Conservation (phyloP, 352 stramenopile genomes). For the Pythium apleroticum region DNA sequence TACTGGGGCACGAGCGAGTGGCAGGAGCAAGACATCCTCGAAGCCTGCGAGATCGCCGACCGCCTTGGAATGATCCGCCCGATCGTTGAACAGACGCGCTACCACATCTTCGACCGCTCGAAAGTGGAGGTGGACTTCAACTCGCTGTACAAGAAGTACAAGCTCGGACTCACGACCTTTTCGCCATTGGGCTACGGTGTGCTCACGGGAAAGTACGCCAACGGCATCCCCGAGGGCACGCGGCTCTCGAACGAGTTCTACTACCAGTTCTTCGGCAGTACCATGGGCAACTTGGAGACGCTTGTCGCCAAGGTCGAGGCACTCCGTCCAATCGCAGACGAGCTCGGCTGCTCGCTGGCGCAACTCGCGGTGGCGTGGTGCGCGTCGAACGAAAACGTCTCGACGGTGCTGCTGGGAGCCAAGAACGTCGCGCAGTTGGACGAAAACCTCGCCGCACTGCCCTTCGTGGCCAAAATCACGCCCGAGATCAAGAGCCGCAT, state of each 20-base stretch:
- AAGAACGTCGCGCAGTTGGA: constrained; percentile 2
- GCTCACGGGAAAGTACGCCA: constrained; percentile 3
- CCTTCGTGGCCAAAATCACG: constrained; percentile 1
- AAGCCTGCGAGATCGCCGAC: background rate
- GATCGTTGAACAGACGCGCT: background rate
- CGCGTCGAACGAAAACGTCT: background rate
- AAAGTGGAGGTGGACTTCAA: background rate
- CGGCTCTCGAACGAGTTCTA: constrained; percentile 2
- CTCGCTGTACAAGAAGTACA: constrained; percentile 3
- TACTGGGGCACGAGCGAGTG: background rate
- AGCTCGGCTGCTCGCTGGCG: background rate
- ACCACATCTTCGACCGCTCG: background rate
- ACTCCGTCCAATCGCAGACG: background rate
- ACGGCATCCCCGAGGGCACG: background rate
- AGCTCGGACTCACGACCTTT: background rate
- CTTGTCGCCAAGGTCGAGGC: background rate
- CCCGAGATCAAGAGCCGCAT: background rate
- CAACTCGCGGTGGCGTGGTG: background rate
- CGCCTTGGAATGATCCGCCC: background rate
- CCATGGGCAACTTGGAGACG: background rate
- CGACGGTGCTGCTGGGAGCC: background rate
- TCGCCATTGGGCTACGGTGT: background rate
- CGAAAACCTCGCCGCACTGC: background rate
- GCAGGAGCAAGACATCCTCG: constrained; percentile 1
- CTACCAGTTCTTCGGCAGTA: background rate